These are phyloP conservation scores for Suillus weaverae DNA, from an alignment of 768 basidiomycete genomes.

Conservation along the genomic window DNA sequence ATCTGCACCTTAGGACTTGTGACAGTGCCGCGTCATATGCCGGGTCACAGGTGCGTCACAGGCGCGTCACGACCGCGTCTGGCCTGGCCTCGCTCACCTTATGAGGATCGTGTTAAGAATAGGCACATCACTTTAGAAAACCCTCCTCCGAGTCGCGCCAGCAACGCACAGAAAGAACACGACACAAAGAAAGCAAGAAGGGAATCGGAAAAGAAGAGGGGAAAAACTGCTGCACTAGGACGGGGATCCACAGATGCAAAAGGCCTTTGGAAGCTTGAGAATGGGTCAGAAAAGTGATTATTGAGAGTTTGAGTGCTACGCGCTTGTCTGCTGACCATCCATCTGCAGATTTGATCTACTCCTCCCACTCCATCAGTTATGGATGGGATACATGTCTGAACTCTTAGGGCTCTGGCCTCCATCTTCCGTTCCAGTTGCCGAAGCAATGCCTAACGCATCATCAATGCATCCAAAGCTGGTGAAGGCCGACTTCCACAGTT, in stretches of 20 bases:
- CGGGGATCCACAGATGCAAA: slow-evolving; percentile 53
- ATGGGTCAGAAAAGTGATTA: slow-evolving; percentile 56
- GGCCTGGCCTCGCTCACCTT: too few species aligned
- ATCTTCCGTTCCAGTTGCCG: slow-evolving; percentile 24
- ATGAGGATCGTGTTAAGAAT: slow-evolving; percentile 67
- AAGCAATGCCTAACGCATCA: slow-evolving; percentile 51
- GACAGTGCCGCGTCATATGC: too few species aligned
- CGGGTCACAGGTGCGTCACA: too few species aligned
- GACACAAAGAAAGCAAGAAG: slow-evolving; percentile 48
- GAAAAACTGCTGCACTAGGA: slow-evolving; percentile 48
- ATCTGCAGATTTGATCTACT: slow-evolving; percentile 66
- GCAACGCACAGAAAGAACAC: slow-evolving; percentile 50
- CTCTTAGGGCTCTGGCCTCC: slow-evolving; percentile 57
- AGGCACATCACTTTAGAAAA: slow-evolving; percentile 72
- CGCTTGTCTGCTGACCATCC: slow-evolving; percentile 6
- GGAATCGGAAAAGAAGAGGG: slow-evolving; percentile 45
- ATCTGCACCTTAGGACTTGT: too few species aligned
- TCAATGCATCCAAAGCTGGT: slow-evolving; percentile 81
- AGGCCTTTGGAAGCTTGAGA: slow-evolving; percentile 66
- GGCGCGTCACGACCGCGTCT: too few species aligned
- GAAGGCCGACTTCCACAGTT: slow-evolving; percentile 89
- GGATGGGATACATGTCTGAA: slow-evolving; percentile 91
- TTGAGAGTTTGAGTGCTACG: background rate
- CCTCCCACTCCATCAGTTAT: slow-evolving; percentile 73
- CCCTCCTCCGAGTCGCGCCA: slow-evolving; percentile 66